phyloP scores from a whole-genome alignment of 2,329 filamentous ascomycete species.

The Arthrobotrys megalospora region DNA sequence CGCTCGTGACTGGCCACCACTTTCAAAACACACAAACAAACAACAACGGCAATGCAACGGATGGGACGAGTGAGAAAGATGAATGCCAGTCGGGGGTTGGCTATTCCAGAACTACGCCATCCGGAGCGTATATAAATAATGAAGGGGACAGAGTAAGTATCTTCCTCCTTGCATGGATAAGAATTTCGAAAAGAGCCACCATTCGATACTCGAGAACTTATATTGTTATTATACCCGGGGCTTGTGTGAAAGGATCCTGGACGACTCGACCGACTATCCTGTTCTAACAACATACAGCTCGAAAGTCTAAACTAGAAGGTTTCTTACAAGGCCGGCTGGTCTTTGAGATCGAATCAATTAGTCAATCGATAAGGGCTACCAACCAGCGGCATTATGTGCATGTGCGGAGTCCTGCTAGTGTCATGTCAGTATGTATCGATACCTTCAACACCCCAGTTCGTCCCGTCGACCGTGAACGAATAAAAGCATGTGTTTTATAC shows the following conservation, averaged over 20 bases:
- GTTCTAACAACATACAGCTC: slow-evolving; percentile 17
- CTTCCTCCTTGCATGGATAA: slow-evolving; percentile 33
- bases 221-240: slow-evolving; percentile 49
- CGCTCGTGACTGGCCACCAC: slow-evolving; percentile 44
- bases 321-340: slow-evolving; percentile 19
- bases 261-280: slow-evolving; percentile 19
- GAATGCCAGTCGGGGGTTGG: slow-evolving; percentile 11
- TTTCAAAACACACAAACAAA: slow-evolving; percentile 51
- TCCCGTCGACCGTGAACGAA: slow-evolving; percentile 36
- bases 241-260: slow-evolving; percentile 46
- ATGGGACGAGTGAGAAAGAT: neutral
- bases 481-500: slow-evolving; percentile 50
- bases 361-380: slow-evolving; percentile 56
- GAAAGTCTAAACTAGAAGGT: slow-evolving; percentile 50
- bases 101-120: slow-evolving; percentile 29
- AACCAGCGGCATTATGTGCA: slow-evolving; percentile 44
- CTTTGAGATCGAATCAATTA: slow-evolving; percentile 8
- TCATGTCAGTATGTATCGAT: slow-evolving; percentile 46
- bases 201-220: slow-evolving; percentile 23
- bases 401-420: slow-evolving; percentile 36
- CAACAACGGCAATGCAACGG: slow-evolving; percentile 13
- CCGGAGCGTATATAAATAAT: slow-evolving; percentile 7
- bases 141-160: slow-evolving; percentile 34
- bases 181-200: slow-evolving; percentile 22
- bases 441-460: slow-evolving; percentile 36